These are phyloP conservation scores for Exophiala bonariae DNA, from an alignment of 2,329 filamentous ascomycete genomes.

Conservation along the genomic window DNA sequence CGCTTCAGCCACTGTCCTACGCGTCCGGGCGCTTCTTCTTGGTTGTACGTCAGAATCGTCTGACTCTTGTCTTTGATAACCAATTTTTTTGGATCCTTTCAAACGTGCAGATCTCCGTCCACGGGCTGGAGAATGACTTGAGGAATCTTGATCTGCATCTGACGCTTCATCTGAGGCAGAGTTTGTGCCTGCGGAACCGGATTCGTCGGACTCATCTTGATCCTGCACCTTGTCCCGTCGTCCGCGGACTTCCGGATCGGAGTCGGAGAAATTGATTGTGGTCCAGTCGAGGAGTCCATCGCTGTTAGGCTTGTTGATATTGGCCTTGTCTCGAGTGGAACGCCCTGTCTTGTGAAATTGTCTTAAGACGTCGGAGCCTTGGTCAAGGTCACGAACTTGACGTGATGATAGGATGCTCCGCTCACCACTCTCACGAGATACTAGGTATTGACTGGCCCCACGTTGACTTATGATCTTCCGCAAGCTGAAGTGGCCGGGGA, in stretches of 20 bases:
- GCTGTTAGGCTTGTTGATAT: not conserved
- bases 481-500: slow-evolving; percentile 40
- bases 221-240: too few species aligned
- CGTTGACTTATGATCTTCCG: slow-evolving; percentile 34
- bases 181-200: not conserved
- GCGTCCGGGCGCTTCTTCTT: slow-evolving; percentile 19
- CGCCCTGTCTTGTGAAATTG: slow-evolving; percentile 7
- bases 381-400: slow-evolving; percentile 15
- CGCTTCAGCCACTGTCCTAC: slow-evolving; percentile 8
- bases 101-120: slow-evolving; percentile 19
- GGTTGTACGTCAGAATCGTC: slow-evolving; percentile 13
- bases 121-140: too few species aligned
- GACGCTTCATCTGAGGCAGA: slow-evolving; percentile 12
- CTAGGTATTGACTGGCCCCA: slow-evolving; percentile 30
- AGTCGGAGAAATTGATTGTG: slow-evolving; percentile 20
- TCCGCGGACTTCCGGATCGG: slow-evolving; percentile 18
- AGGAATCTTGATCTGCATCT: slow-evolving; percentile 6
- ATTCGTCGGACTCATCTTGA: not conserved
- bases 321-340: slow-evolving; percentile 2
- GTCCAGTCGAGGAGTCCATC: slow-evolving; percentile 15
- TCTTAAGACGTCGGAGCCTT: slow-evolving; percentile 11
- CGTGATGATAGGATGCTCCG: slow-evolving; percentile 29
- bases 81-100: slow-evolving; percentile 8
- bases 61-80: slow-evolving; percentile 12
- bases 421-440: slow-evolving; percentile 39